Percentiles rank a stretch among this genome's conserved stretches.
These are phyloP conservation scores for Globisporangium uncinulatum DNA, from an alignment of 352 stramenopile species.

Conservation along the genomic window DNA sequence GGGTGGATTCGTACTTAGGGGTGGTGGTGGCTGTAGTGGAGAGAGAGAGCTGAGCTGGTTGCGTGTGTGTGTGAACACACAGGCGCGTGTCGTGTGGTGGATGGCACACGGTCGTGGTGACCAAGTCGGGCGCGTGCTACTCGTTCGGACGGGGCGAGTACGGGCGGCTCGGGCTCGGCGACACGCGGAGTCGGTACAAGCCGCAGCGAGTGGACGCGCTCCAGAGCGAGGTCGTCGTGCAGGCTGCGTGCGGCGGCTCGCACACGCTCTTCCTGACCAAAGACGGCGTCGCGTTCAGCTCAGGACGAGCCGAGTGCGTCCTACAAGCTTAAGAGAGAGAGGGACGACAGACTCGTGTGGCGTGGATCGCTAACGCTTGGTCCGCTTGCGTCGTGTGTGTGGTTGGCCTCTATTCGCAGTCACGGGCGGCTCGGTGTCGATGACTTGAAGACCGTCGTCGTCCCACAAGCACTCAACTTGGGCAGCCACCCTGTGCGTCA, in stretches of 20 bases:
- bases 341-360: neutral
- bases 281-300: conserved; percentile 80
- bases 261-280: conserved; percentile 87
- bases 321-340: neutral
- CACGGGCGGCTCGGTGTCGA: conserved; percentile 60
- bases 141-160: conserved; percentile 76
- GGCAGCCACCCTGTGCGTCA: conserved; percentile 55
- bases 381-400: neutral
- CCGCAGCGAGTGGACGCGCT: conserved; percentile 65
- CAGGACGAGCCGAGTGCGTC: conserved; percentile 78
- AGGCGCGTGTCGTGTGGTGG: conserved; percentile 78
- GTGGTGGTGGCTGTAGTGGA: neutral
- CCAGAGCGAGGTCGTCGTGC: conserved; percentile 53
- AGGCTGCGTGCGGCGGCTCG: conserved; percentile 68
- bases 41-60: too few species aligned
- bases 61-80: neutral
- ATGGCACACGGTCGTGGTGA: conserved; percentile 79
- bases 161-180: conserved; percentile 80
- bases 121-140: conserved; percentile 70
- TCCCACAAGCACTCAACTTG: conserved; percentile 52
- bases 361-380: neutral
- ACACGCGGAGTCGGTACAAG: conserved; percentile 61
- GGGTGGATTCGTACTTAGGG: too few species aligned
- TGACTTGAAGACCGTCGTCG: conserved; percentile 44
- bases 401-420: neutral